Conservation (phyloP, 768 basidiomycete species). For the Candolleomyces efflorescens region DNA sequence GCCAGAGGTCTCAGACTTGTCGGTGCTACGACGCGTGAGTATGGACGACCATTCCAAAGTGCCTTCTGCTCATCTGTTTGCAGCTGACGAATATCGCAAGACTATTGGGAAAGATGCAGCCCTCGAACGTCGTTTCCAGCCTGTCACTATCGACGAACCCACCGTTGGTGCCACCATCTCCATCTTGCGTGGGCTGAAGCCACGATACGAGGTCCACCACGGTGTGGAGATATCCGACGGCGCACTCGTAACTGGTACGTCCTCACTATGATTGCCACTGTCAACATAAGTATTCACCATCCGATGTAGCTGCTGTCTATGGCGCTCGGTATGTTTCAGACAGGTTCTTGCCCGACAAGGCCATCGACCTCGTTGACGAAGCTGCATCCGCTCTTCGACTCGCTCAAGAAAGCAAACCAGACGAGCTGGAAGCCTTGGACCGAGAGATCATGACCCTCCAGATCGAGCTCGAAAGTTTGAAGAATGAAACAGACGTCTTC, state of each 20-base stretch:
- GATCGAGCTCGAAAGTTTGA: constrained; percentile 86
- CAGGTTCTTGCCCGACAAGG: constrained; percentile 87
- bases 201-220: constrained; percentile 87
- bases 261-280: too few species aligned
- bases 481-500: constrained; percentile 84
- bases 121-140: constrained; percentile 88
- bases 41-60: neutral
- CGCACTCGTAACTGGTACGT: constrained; percentile 77
- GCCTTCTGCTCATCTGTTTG: neutral
- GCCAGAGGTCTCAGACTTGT: constrained; percentile 86
- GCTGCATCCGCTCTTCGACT: constrained; percentile 84
- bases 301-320: constrained; percentile 68
- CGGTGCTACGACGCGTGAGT: constrained; percentile 84
- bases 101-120: constrained; percentile 91
- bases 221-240: constrained; percentile 89
- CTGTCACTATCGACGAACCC: constrained; percentile 85
- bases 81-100: constrained; percentile 86
- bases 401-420: constrained; percentile 86
- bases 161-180: constrained; percentile 80
- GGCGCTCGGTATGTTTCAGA: constrained; percentile 82
- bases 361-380: constrained; percentile 91
- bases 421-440: constrained; percentile 77
- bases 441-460: constrained; percentile 82
- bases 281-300: neutral
- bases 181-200: constrained; percentile 82